Base-by-base conservation (phyloP, 768 basidiomycete species). In the Hypholoma sublateritium region DNA sequence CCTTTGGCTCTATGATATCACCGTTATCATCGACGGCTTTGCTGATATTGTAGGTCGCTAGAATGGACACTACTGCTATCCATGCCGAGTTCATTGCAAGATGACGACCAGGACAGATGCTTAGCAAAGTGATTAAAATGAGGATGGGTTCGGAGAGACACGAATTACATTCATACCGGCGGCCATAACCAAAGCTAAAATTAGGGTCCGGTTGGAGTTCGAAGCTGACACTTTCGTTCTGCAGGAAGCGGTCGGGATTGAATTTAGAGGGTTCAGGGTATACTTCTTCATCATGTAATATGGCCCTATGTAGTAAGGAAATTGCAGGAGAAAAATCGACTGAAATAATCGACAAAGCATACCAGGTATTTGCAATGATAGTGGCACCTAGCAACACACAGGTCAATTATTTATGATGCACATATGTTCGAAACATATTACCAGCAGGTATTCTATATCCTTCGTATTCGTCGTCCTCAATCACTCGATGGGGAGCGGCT, bases 221-320 rank as follows among this genome's bases (percentile, higher is more conserved):
- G 28, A 50, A 48, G 34, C 35, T 46, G 14, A 57, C 46, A 14
- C 61, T 59, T 43, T 59, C 42, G 3, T 52, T 69, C 48, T 55
- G 36, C 21, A 87, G 64, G 70, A 81, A 83, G 35, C 86, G 74
- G 58, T 85, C 82, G 8, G 87, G 86, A 28, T 76, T 72, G 69
- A 86, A 86, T 9, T 63, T 61, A 50, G 75, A 75, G 5, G 86
- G 78, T 41, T 86, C 75, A 5, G 79, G 76, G 68, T 83, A 87
- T 43, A 72, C 69, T 4, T 62, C 66, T 50, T 77, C 75, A 62
- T 87, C 80, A 54, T 82, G 84, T 17, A 77, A 70, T 22, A 80
- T 77, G 7, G 71, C 75, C 77, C 78, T 67, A 34, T 9, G 11
- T n/a, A 8, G 25, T 36, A 34, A 25, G 9, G 51, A 0, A 22